Evolutionary conservation across 164 flowering plant species (phyloP), one percentile per base, ranked within the genome.

Genomic region (Buxus sempervirens): DNA sequence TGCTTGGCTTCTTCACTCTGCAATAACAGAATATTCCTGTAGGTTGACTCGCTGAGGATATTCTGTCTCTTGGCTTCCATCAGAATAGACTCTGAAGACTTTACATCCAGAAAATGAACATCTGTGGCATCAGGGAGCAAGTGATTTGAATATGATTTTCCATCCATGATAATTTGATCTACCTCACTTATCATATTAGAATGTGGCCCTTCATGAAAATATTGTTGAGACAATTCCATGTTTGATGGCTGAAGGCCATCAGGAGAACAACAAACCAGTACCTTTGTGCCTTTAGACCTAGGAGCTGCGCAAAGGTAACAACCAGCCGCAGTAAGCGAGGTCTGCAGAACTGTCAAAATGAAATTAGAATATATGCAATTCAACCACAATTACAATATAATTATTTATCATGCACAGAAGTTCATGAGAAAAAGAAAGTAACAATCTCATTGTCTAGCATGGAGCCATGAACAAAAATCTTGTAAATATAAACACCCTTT

Each of bases 251-350:
- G 74, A 65, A 84, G 78, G 63, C 80, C 76, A 74, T 83, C 70
- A 66, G 76, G 82, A 51, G 91, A 90, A 76, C 81, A 82, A 74
- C 94, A 91, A 57, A 93, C 89, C 32, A 90, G 48, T 68, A 82
- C 58, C 73, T 80, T 89, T 70, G 93, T 81, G 65, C 98, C 98
- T 71, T 82, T 88, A 25, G 94, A 86, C 54, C 89, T 84, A 60
- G 97, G 98, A 81, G 87, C 93, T 54, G 96, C 83, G 80, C 91
- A 91, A 70, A 94, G 90, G 82, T 88, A 88, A 83, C 98, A 94
- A 45, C 95, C 93, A 62, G 98, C 94, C 60, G 89, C 96, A 54
- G 96, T 90, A 57, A 94, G 77, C 56, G 89, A 81, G 64, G 84
- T 83, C 97, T 93, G 90, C 78, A 81, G 32, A 65, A 65, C 64